These are phyloP conservation scores for Salix udensis DNA, from an alignment of 345 rosid species.

Conservation along the genomic window DNA sequence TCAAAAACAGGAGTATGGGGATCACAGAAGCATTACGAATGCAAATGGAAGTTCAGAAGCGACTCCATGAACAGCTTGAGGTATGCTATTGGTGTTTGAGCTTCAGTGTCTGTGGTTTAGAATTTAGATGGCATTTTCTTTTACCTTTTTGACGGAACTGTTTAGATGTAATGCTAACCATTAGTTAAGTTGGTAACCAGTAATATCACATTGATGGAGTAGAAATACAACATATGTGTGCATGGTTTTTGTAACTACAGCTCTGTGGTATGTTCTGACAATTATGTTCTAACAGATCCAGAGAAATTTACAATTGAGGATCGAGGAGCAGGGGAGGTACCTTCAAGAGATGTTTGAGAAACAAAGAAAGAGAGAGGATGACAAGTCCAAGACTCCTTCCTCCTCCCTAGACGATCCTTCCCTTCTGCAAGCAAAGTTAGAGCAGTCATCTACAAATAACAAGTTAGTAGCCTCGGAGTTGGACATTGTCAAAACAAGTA, in stretches of 20 bases:
- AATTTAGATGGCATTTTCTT: background rate
- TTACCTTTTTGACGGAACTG: background rate
- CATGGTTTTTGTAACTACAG: background rate
- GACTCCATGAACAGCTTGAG: slow-evolving; percentile 95
- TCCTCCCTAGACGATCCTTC: slow-evolving; percentile 28
- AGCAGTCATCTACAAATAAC: slow-evolving; percentile 15
- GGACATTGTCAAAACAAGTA: slow-evolving; percentile 3
- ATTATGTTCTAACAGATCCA: slow-evolving; percentile 51
- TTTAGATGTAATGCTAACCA: background rate
- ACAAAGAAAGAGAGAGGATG: slow-evolving; percentile 43
- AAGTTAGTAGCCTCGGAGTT: slow-evolving; percentile 20
- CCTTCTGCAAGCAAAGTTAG: slow-evolving; percentile 13
- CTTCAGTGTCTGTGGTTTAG: slow-evolving; percentile 2
- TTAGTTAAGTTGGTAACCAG: background rate
- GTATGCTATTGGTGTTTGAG: slow-evolving; percentile 32
- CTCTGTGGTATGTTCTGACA: background rate
- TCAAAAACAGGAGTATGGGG: slow-evolving; percentile 45
- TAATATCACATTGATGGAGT: background rate
- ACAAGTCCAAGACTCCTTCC: slow-evolving; percentile 29
- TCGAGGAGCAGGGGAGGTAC: slow-evolving; percentile 78
- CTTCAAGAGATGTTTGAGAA: slow-evolving; percentile 62
- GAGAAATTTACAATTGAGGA: slow-evolving; percentile 67
- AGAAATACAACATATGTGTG: background rate
- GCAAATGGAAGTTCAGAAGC: slow-evolving; percentile 96
- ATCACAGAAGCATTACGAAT: slow-evolving; percentile 77